These are phyloP conservation scores for Lasiosphaeriaceae sp. DNA, from an alignment of 495 filamentous ascomycete genomes.

Conservation along the genomic window DNA sequence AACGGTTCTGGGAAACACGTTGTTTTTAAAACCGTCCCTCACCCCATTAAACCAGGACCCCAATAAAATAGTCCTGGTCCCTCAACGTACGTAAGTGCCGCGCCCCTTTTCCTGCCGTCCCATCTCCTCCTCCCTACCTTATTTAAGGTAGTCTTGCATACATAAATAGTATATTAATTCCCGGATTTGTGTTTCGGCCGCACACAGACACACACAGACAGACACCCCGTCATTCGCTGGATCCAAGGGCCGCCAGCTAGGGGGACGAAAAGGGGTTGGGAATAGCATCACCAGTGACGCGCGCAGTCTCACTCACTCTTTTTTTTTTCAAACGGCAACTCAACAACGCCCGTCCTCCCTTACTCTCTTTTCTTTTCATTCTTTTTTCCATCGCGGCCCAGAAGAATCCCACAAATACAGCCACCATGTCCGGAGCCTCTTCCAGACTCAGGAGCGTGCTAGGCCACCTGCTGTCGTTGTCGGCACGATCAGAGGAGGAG, in stretches of 20 bases:
- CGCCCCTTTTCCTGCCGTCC: too few relatives aligned
- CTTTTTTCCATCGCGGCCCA: background rate
- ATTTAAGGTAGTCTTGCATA: background rate
- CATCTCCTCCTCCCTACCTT: too few relatives aligned
- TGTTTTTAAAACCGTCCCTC: too few relatives aligned
- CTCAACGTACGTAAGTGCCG: too few relatives aligned
- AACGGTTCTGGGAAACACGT: too few relatives aligned
- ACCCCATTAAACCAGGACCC: too few relatives aligned
- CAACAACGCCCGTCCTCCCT: too few relatives aligned
- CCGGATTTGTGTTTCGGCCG: background rate
- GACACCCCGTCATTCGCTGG: background rate
- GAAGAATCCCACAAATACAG: background rate
- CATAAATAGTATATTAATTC: background rate
- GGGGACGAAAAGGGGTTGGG: background rate
- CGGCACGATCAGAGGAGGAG: slow-evolving; percentile 25
- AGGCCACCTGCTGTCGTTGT: slow-evolving; percentile 54
- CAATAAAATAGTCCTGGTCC: too few relatives aligned
- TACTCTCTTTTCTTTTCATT: background rate
- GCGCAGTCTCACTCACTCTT: background rate
- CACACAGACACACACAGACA: background rate
- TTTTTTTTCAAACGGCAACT: too few relatives aligned
- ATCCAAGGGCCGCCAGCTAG: background rate
- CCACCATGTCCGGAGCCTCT: slow-evolving; percentile 42
- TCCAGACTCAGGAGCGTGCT: slow-evolving; percentile 53
- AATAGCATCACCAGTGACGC: background rate